Evolutionary conservation across 495 filamentous ascomycete species (phyloP).

Genomic region (Penicillium cataractarum): DNA sequence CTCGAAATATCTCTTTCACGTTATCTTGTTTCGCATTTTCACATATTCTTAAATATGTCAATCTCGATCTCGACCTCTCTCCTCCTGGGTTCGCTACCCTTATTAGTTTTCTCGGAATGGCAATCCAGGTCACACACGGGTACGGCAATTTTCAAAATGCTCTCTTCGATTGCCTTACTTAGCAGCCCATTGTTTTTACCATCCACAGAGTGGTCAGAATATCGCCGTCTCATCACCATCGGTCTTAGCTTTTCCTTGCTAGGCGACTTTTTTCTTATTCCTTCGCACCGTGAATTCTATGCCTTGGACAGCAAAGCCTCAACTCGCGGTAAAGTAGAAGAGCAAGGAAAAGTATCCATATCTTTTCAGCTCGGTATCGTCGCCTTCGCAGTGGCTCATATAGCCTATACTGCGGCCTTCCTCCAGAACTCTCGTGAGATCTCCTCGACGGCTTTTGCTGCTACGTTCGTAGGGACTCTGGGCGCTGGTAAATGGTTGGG

Average conservation of each 20-base stretch:
- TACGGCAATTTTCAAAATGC: conserved; percentile 25
- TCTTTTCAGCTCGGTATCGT: conserved; percentile 30
- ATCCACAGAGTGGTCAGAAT: conserved; percentile 19
- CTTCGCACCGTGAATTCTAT: neutral
- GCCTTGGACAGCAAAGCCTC: too few relatives aligned
- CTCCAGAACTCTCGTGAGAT: neutral
- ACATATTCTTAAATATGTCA: neutral
- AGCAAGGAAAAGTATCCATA: conserved; percentile 16
- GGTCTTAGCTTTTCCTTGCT: neutral
- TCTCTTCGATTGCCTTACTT: conserved; percentile 26
- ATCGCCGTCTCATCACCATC: conserved; percentile 9
- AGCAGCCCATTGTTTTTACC: conserved; percentile 23
- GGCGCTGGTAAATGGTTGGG: neutral
- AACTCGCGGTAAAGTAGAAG: neutral
- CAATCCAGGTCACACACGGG: neutral
- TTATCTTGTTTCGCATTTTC: neutral
- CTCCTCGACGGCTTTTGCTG: neutral
- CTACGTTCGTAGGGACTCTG: neutral
- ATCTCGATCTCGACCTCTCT: neutral
- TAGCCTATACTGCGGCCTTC: conserved; percentile 27
- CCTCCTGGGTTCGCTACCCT: neutral
- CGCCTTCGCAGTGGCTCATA: conserved; percentile 29
- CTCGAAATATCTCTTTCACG: too few relatives aligned
- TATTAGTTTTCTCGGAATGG: neutral
- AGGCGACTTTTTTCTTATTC: neutral